These are phyloP conservation scores for Rhizoctonia solani DNA, from an alignment of 1,284 basidiomycete genomes.

Conservation along the genomic window DNA sequence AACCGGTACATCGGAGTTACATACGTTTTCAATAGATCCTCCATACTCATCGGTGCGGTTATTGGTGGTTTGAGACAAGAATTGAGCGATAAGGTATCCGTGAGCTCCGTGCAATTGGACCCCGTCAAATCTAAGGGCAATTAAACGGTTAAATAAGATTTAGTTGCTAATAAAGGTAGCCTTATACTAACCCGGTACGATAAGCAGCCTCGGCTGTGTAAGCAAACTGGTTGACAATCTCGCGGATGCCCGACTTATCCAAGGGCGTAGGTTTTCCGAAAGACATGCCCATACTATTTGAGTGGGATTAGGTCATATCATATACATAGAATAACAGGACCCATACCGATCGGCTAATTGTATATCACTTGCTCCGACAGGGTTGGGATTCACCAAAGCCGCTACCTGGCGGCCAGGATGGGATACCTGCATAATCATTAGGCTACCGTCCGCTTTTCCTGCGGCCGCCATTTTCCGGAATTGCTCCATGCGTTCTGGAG, in stretches of 20 bases:
- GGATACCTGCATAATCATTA: conserved; percentile 50
- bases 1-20: neutral
- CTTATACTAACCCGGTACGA: conserved; percentile 43
- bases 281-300: conserved; percentile 41
- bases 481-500: conserved; percentile 43
- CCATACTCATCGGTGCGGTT: conserved; percentile 50
- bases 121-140: conserved; percentile 41
- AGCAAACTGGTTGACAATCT: conserved; percentile 46
- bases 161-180: neutral
- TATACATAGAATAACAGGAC: neutral
- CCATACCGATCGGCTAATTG: conserved; percentile 33
- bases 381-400: conserved; percentile 42
- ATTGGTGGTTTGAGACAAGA: conserved; percentile 46
- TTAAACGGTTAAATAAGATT: neutral
- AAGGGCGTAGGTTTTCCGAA: conserved; percentile 45
- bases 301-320: neutral
- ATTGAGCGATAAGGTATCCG: conserved; percentile 44
- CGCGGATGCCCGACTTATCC: conserved; percentile 44
- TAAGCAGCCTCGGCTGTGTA: conserved; percentile 47
- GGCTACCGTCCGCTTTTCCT: conserved; percentile 49
- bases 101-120: conserved; percentile 46
- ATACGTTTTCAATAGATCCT: conserved; percentile 38
- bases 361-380: conserved; percentile 46
- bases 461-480: conserved; percentile 46
- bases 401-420: conserved; percentile 46